These are phyloP conservation scores for Fragaria nilgerrensis DNA, from an alignment of 306 rosid species.

Conservation along the genomic window DNA sequence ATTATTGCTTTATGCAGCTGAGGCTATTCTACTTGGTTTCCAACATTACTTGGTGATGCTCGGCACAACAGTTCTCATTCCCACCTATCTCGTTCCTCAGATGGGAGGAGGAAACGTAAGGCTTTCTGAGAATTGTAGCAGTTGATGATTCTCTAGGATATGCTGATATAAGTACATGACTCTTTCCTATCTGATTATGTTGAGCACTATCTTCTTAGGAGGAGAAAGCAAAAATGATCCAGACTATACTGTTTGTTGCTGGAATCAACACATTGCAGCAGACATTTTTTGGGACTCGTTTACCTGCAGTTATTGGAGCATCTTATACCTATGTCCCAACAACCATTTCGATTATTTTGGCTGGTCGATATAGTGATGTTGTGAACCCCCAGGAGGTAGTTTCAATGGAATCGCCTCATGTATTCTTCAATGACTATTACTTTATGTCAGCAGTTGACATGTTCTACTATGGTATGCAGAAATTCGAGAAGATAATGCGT, in stretches of 20 bases:
- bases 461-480: constrained; percentile 44
- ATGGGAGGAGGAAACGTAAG: constrained; percentile 99
- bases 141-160: constrained; percentile 9
- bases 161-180: neutral
- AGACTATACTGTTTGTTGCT: constrained; percentile 81
- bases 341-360: constrained; percentile 87
- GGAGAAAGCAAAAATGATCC: constrained; percentile 93
- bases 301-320: constrained; percentile 91
- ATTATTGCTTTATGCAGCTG: constrained; percentile 58
- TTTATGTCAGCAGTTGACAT: constrained; percentile 17
- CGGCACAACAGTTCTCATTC: constrained; percentile 91
- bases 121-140: neutral
- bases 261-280: constrained; percentile 83
- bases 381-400: constrained; percentile 77
- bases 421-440: neutral
- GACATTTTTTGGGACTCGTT: constrained; percentile 81
- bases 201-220: constrained; percentile 42
- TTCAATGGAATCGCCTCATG: constrained; percentile 17
- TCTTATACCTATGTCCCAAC: constrained; percentile 91
- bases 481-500: constrained; percentile 87
- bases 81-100: constrained; percentile 83
- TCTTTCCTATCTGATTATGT: constrained; percentile 21
- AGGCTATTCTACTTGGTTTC: constrained; percentile 94
- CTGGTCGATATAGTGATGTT: constrained; percentile 80
- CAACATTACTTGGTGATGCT: constrained; percentile 99